Base-by-base conservation (phyloP, 208 protist genomes). In the Leishmania lainsoni region DNA sequence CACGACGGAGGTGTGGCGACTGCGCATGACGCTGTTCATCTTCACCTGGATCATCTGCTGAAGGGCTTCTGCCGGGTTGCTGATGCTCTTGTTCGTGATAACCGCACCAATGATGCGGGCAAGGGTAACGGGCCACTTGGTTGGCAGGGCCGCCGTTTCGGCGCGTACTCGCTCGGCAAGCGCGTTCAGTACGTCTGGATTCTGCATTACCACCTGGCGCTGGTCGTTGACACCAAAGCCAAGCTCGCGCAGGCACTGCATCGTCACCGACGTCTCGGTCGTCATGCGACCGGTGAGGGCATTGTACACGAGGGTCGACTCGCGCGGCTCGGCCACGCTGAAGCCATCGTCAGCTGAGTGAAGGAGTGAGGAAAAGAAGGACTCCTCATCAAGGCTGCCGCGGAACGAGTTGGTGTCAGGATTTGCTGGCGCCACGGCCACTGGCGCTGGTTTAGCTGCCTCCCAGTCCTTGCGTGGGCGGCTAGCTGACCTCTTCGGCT, bases 231-330 rank as follows among this genome's bases (percentile, higher is more conserved):
- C 72, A 59, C 90, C 90, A 78, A 97, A 97, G 22, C 94, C 94
- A 58, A 97, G 89, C 45, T 88, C 88, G 39, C 84, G 86, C 35
- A 97, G 78, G 63, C 76, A 91, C 65, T 71, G 29, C 59, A 97
- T 87, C 3, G 90, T 90, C 54, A 76, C 80, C 17, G 94, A 94
- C 51, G 68, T 86, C 75, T 95, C 92, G 52, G 89, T 96, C 12
- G 91, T 94, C 92, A 97, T 95, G 86, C 94, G 94, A 45, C 94
- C 94, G 45, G 81, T 97, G 12, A 97, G 78, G 10, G 94, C 86
- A 84, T 97, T 97, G 85, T 96, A 97, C 52, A 97, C 87, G 48
- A 97, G 87, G 65, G 86, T 89, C 12, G 82, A 85, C 71, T 89
- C 79, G n/a, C 75, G 79, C 54, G 61, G 74, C 42, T 88, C 78